Evolutionary conservation across 176 grass and related monocot genomes (phyloP).

Genomic region (Poa annua): DNA sequence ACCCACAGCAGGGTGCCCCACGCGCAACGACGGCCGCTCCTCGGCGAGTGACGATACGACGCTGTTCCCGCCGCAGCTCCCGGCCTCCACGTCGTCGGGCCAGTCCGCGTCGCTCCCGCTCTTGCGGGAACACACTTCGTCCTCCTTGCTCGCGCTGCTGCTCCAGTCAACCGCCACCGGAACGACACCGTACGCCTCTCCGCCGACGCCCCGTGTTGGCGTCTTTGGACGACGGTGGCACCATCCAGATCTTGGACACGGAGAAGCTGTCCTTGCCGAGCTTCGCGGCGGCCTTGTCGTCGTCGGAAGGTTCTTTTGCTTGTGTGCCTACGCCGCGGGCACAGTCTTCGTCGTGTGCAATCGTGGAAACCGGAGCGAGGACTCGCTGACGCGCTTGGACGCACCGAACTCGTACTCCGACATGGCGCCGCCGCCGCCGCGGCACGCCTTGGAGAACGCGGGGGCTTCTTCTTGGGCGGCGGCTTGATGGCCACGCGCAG

Average conservation of each 20-base stretch:
- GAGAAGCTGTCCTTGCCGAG: conserved; percentile 88
- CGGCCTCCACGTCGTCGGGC: conserved; percentile 65
- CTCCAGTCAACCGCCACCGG: conserved; percentile 55
- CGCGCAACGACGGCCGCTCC: conserved; percentile 81
- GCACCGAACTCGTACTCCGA: conserved; percentile 83
- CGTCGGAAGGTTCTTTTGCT: neutral
- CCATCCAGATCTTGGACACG: conserved; percentile 86
- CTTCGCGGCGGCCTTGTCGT: conserved; percentile 28
- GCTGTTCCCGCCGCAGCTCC: conserved; percentile 62
- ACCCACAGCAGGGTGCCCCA: conserved; percentile 84
- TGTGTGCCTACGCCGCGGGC: neutral
- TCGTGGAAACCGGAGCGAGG: conserved; percentile 45
- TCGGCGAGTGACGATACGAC: conserved; percentile 55
- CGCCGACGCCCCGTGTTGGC: neutral
- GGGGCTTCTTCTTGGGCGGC: conserved; percentile 72
- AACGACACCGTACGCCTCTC: conserved; percentile 79
- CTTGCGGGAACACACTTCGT: conserved; percentile 37
- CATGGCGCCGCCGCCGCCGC: conserved; percentile 66
- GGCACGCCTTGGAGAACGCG: conserved; percentile 36
- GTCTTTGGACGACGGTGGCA: conserved; percentile 31
- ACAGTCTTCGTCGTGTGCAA: neutral
- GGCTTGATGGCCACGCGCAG: conserved; percentile 80
- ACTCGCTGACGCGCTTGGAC: conserved; percentile 45
- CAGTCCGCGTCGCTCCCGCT: conserved; percentile 65
- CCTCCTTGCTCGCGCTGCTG: neutral